phyloP scores from a whole-genome alignment of 139 green algal genomes.

The Volvox africanus region DNA sequence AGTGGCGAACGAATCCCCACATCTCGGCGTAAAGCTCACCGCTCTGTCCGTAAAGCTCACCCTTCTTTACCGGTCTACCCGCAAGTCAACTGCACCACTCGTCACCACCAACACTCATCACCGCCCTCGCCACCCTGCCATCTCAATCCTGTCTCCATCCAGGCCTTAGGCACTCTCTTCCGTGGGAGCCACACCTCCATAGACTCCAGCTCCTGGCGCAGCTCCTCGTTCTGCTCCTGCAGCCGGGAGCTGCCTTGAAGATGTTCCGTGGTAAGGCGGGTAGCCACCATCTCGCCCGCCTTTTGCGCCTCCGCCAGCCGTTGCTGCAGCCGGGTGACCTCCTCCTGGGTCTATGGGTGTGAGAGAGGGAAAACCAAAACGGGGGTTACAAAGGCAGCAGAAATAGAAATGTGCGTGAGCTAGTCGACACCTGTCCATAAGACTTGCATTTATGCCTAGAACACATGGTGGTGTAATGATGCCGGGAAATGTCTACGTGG shows the following conservation, averaged over 20 bases:
- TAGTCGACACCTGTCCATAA: no score
- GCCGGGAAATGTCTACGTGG: no score
- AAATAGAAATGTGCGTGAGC: background rate
- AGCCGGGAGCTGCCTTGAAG: conserved; percentile 39
- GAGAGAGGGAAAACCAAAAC: no score
- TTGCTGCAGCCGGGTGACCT: conserved; percentile 53
- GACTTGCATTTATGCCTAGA: no score
- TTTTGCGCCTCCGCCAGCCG: conserved; percentile 36
- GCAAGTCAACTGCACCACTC: no score
- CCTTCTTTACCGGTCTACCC: background rate
- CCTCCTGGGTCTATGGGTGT: conserved; percentile 53
- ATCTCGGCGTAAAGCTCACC: no score
- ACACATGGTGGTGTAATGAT: no score
- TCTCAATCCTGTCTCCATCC: background rate
- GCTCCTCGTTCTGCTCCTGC: conserved; percentile 47
- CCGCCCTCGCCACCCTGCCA: background rate
- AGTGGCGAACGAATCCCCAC: no score
- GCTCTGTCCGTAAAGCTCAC: no score
- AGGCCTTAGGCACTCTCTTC: background rate
- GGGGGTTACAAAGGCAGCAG: background rate
- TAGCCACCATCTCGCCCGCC: conserved; percentile 42
- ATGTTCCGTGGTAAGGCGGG: conserved; percentile 41
- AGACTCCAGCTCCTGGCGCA: conserved; percentile 49
- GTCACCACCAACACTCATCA: background rate
- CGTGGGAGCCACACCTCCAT: conserved; percentile 43